Conservation (phyloP, 106 monocot genomes). For the Hemerocallis citrina region DNA sequence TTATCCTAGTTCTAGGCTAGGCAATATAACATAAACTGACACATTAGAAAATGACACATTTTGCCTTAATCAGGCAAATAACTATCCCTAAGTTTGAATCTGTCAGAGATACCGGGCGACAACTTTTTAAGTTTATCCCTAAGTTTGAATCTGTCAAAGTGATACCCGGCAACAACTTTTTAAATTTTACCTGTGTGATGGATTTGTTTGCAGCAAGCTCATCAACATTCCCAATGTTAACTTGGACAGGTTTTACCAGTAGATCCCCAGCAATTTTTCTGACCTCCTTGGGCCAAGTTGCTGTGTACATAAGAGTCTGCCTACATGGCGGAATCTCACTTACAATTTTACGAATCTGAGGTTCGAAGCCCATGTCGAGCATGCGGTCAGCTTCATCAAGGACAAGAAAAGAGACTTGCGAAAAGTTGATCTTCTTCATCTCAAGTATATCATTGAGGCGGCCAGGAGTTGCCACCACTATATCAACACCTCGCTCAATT, state of each 20-base stretch:
- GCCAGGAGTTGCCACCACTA: slow-evolving; percentile 58
- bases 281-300: slow-evolving; percentile 69
- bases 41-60: too few species aligned
- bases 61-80: too few species aligned
- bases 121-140: too few species aligned
- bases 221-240: slow-evolving; percentile 50
- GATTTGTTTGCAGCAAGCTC: slow-evolving; percentile 60
- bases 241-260: slow-evolving; percentile 48
- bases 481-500: slow-evolving; percentile 50
- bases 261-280: slow-evolving; percentile 55
- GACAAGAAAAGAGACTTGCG: slow-evolving; percentile 51
- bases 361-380: slow-evolving; percentile 76
- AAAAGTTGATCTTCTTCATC: slow-evolving; percentile 36
- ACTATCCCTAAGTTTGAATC: too few species aligned
- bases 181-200: slow-evolving; percentile 56
- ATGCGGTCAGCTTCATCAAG: slow-evolving; percentile 69
- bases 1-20: too few species aligned
- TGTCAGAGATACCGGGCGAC: too few species aligned
- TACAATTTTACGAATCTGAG: slow-evolving; percentile 52
- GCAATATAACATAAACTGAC: too few species aligned
- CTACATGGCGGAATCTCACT: slow-evolving; percentile 42
- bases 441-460: slow-evolving; percentile 57
- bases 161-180: too few species aligned
- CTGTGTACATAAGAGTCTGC: slow-evolving; percentile 69
- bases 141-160: too few species aligned